phyloP scores from a whole-genome alignment of 2,329 filamentous ascomycete genomes.

The Talaromyces sp. region DNA sequence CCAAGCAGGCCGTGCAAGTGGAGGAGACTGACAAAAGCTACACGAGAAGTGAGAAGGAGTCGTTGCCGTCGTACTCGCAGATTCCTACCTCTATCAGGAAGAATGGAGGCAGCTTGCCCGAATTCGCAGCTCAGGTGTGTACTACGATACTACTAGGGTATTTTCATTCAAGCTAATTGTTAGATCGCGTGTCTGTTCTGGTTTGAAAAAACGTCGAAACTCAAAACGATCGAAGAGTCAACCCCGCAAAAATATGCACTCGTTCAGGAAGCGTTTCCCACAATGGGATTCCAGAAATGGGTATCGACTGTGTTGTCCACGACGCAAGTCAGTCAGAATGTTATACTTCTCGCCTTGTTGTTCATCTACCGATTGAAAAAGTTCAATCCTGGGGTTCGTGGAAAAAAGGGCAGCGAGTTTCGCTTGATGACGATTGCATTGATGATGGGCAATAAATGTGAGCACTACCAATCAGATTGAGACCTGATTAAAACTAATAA shows the following conservation, averaged over 20 bases:
- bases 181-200: conserved; percentile 96
- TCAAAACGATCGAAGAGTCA: conserved; percentile 68
- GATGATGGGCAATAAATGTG: conserved; percentile 97
- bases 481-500: conserved; percentile 23
- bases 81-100: conserved; percentile 74
- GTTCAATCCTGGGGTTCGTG: conserved; percentile 82
- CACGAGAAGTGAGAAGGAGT: conserved; percentile 31
- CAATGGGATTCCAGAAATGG: conserved; percentile 85
- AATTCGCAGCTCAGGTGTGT: conserved; percentile 75
- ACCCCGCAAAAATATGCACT: conserved; percentile 53
- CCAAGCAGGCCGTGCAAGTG: conserved; percentile 27
- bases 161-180: not conserved
- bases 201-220: conserved; percentile 84
- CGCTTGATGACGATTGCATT: conserved; percentile 87
- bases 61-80: conserved; percentile 56
- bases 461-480: conserved; percentile 29
- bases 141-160: not conserved
- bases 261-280: conserved; percentile 69
- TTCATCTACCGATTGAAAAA: conserved; percentile 94
- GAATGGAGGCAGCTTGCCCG: conserved; percentile 70
- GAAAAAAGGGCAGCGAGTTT: conserved; percentile 90
- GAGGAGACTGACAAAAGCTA: conserved; percentile 25
- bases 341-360: conserved; percentile 81
- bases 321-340: conserved; percentile 94
- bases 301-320: conserved; percentile 85